Evolutionary conservation across 805 yeast genomes (phyloP), one percentile per base, ranked within the genome.

Genomic region (Yamadazyma olivae): DNA sequence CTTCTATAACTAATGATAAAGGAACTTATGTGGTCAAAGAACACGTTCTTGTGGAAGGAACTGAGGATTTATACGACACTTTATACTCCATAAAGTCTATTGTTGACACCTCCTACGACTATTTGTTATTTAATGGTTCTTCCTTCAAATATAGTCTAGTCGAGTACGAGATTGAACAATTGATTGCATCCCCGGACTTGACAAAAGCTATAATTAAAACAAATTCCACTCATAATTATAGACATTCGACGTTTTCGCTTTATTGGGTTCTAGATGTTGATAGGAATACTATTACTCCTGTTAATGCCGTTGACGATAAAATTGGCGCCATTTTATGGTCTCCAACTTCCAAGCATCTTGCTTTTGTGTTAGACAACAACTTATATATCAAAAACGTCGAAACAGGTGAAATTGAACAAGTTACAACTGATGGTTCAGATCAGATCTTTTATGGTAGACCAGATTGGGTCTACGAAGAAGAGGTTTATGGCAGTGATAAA

Each of bases 391-490:
- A 74, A 48, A 56, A 71, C 32, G 45, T 75, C 6, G 15, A 36
- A 3, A 41, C 50, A 39, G 46, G 53, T 8, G 40, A 44, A 4
- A 40, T 56, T 2, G 49, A 38, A 0, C 66, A 59, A 43, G 51
- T 77, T 6, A 74, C 83, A 2, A 39, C 47, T 3, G 81, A 77
- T 50, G 90, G 89, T 0, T 59, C 72, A 10, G 49, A 46, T 1
- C 55, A 68, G 25, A 62, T 81, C 4, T 69, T 71, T 40, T 80
- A 84, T 47, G 95, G 87, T 2, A 79, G 71, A 47, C 77, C 90
- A 0, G 93, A 84, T 51, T 85, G 95, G 93, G 79, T 84, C 1
- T 84, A 84, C 53, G 95, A 85, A 56, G 95, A 85, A 53, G 95
- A 85, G 49, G 86, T 85, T 0, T 54, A 76, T 6, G 73, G 70